Conservation (phyloP, 257 asterid species). For the Agastache rugosa region DNA sequence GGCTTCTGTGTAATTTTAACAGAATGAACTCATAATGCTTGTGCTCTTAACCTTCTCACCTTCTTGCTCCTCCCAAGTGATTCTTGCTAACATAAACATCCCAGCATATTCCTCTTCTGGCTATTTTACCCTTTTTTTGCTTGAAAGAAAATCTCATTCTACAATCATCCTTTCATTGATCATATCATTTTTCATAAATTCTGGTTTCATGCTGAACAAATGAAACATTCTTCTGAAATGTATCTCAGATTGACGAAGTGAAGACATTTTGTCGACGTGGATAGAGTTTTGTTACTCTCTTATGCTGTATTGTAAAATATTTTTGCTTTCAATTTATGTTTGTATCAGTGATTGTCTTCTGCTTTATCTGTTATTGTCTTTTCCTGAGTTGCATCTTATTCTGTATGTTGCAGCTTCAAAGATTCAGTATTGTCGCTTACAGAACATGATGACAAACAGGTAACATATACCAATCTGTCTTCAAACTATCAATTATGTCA, state of each 20-base stretch:
- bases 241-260: slow-evolving; percentile 1
- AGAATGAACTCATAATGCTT: slow-evolving; percentile 8
- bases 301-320: background rate
- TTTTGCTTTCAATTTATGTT: slow-evolving; percentile 1
- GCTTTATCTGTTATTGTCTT: slow-evolving; percentile 15
- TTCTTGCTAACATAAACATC: background rate
- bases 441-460: slow-evolving; percentile 63
- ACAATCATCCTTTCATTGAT: slow-evolving; percentile 17
- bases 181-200: background rate
- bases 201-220: slow-evolving; percentile 14
- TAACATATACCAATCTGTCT: slow-evolving; percentile 27
- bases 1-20: background rate
- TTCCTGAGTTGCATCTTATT: slow-evolving; percentile 33
- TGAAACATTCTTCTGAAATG: background rate
- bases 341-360: background rate
- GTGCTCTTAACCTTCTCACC: background rate
- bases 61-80: background rate
- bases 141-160: background rate
- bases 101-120: background rate
- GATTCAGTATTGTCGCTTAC: slow-evolving; percentile 55
- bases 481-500: slow-evolving; percentile 9
- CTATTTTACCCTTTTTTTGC: slow-evolving; percentile 5
- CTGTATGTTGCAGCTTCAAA: slow-evolving; percentile 51
- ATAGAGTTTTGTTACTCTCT: background rate
- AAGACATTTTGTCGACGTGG: slow-evolving; percentile 24